Percentiles rank a stretch among this genome's conserved stretches.
Conservation (phyloP, 2,329 filamentous ascomycete genomes). For the Pseudogymnoascus sp. region DNA sequence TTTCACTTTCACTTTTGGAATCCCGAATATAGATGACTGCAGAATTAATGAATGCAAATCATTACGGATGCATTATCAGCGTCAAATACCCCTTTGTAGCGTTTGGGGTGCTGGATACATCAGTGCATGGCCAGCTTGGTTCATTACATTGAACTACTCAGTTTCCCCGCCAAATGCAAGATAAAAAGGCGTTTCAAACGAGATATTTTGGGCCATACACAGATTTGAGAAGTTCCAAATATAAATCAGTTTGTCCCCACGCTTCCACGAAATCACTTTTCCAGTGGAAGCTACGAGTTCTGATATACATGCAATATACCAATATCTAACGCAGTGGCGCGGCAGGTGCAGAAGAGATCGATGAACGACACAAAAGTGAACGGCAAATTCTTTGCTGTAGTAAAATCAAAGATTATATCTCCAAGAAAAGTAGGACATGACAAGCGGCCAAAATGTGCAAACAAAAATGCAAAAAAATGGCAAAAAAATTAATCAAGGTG, state of each 20-base stretch:
- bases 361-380: not conserved
- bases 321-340: not conserved
- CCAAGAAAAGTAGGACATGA: not conserved
- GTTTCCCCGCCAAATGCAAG: not conserved
- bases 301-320: not conserved
- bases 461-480: not conserved
- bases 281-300: not conserved
- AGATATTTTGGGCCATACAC: not conserved
- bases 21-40: not conserved
- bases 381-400: not conserved
- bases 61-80: not conserved
- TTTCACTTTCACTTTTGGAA: not conserved
- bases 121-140: not conserved
- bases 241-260: not conserved
- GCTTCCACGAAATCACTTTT: not conserved
- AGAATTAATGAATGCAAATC: not conserved
- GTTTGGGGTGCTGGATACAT: not conserved
- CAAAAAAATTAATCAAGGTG: slow-evolving; percentile 4
- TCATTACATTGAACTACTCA: not conserved
- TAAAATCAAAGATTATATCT: not conserved
- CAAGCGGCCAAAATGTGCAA: not conserved
- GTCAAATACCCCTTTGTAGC: not conserved
- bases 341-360: not conserved
- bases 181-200: not conserved
- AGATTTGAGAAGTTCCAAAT: not conserved